Evolutionary conservation across 2,329 filamentous ascomycete genomes (phyloP), one percentile per base, ranked within the genome.

Genomic region (Aspergillus aculeatus): DNA sequence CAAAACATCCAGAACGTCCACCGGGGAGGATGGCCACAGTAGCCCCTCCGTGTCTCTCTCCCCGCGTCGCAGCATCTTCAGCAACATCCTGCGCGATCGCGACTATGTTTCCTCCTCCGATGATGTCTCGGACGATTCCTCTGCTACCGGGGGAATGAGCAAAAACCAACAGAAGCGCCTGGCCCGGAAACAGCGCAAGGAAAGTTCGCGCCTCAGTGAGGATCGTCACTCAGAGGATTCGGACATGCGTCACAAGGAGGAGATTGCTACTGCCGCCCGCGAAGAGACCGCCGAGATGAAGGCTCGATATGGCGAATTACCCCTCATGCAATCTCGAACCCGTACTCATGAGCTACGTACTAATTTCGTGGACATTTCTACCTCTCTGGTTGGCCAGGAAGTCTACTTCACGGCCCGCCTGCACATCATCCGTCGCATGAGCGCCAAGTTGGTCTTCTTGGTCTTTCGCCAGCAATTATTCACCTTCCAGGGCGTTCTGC

Each of bases 401-500:
- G 81, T 92, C 53, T 77, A 79, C 57, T 92, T 93, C 77, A 85
- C 86, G 47, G 89, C 88, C 38, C 84, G 91, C 35, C 80, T 95
- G 21, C 89, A 94, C 74, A 91, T 92, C 58, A 83, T 95, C 60
- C 87, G 93, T 50, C 89, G 89, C 67, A 84, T 96, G 79, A 94
- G 91, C 71, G 84, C 90, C 67, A 89, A 90, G 66, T 82, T 96
- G 35, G 90, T 92, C 68, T 96, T 96, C 75, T 80, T 96, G 48
- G 84, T 96, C 60, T 89, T 96, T 71, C 88, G 93, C 57, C 91
- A 96, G 76, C 89, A 93, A 77, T 87, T 90, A 12, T 83, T 85
- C 65, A 95, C 92, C 24, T 86, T 96, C 54, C 93, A 97, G 75
- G 92, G 91, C 62, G 90, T 96, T 2, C 80, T 97, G 47, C 80